phyloP scores from a whole-genome alignment of 208 protist genomes.

The Histomonas meleagridis region DNA sequence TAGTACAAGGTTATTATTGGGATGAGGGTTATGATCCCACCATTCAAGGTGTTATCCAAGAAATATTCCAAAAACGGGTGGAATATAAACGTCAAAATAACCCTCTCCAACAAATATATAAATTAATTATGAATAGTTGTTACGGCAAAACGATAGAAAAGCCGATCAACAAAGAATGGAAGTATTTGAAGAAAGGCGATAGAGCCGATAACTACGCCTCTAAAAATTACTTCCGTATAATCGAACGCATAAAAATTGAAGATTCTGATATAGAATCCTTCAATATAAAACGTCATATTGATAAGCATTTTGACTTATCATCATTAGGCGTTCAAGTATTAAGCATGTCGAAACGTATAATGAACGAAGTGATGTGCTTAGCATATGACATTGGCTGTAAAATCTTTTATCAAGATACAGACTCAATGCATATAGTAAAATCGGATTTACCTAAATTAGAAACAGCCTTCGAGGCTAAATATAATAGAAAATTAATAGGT shows the following conservation, averaged over 20 bases:
- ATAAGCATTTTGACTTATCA: neutral
- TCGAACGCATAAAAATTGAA: neutral
- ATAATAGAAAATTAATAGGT: neutral
- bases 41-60: neutral
- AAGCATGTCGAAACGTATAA: neutral
- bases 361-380: constrained; percentile 8
- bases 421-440: neutral
- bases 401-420: constrained; percentile 6
- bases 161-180: neutral
- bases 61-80: neutral
- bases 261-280: neutral
- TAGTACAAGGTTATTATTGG: neutral
- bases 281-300: neutral
- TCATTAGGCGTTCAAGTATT: neutral
- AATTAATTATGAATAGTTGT: neutral
- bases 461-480: neutral
- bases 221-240: neutral
- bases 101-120: neutral
- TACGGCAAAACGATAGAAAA: neutral
- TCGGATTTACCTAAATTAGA: neutral
- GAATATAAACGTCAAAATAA: neutral
- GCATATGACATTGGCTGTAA: neutral
- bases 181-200: neutral
- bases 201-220: neutral
- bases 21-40: neutral